A percentile compares a stretch with the other conserved stretches of the same genome.
These are phyloP conservation scores for Hemisphaericaspora xylanilytica DNA, from an alignment of 1,139 yeast species.

Conservation along the genomic window DNA sequence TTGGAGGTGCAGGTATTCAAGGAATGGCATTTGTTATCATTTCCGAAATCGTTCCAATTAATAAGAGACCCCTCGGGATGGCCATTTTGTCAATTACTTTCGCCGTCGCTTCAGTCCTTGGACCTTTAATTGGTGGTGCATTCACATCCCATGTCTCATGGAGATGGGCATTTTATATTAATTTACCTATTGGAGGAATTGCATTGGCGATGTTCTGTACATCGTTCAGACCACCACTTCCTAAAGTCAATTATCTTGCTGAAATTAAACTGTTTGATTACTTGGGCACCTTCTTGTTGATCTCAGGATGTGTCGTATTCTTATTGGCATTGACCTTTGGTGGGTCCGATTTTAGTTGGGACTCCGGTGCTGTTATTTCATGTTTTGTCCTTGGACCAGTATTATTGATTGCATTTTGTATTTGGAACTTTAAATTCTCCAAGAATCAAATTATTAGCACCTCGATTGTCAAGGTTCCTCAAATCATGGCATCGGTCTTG, in stretches of 20 bases:
- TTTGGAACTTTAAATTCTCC: slow-evolving; percentile 29
- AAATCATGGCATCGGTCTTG: slow-evolving; percentile 23
- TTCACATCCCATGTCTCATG: slow-evolving; percentile 45
- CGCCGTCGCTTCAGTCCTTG: slow-evolving; percentile 49
- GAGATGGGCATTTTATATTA: slow-evolving; percentile 78
- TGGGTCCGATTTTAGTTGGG: slow-evolving; percentile 50
- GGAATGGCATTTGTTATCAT: slow-evolving; percentile 26
- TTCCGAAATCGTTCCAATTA: slow-evolving; percentile 30
- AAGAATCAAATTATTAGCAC: slow-evolving; percentile 29
- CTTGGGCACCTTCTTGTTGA: slow-evolving; percentile 45
- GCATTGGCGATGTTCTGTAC: slow-evolving; percentile 26
- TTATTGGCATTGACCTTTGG: slow-evolving; percentile 43
- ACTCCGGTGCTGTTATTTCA: slow-evolving; percentile 46
- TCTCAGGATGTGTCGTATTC: slow-evolving; percentile 43
- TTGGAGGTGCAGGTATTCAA: slow-evolving; percentile 35
- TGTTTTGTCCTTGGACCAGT: slow-evolving; percentile 47
- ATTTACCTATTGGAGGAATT: slow-evolving; percentile 38
- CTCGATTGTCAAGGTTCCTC: slow-evolving; percentile 24
- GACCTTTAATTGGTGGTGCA: slow-evolving; percentile 57
- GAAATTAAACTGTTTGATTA: slow-evolving; percentile 47
- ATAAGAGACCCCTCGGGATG: slow-evolving; percentile 28
- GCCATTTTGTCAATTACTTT: slow-evolving; percentile 42
- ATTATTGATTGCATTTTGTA: slow-evolving; percentile 17
- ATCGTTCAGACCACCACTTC: slow-evolving; percentile 35
- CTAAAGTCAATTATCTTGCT: slow-evolving; percentile 22